Conservation (phyloP, 371 early-diverging fungal genomes). For the Zychaea mexicana region DNA sequence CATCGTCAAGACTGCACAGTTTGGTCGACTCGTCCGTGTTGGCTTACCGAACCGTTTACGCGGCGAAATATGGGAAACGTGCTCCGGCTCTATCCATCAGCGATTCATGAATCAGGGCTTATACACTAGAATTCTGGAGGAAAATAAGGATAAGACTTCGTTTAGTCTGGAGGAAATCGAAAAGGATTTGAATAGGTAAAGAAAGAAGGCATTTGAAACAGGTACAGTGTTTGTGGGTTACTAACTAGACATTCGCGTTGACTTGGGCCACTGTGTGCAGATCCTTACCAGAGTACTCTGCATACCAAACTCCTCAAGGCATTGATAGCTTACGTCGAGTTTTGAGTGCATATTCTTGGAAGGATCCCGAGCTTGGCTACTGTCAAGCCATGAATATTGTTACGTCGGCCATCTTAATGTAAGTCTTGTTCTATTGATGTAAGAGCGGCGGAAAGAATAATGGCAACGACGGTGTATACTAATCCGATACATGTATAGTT, state of each 20-base stretch:
- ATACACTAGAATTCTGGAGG: slow-evolving; percentile 78
- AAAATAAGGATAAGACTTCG: slow-evolving; percentile 68
- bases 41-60: slow-evolving; percentile 91
- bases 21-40: slow-evolving; percentile 87
- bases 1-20: slow-evolving; percentile 77
- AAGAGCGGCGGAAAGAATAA: too few relatives aligned
- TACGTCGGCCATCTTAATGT: slow-evolving; percentile 89
- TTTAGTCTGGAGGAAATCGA: slow-evolving; percentile 94
- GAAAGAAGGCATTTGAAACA: too few relatives aligned
- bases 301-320: slow-evolving; percentile 91
- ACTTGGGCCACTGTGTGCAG: too few relatives aligned
- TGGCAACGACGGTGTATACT: too few relatives aligned
- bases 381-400: slow-evolving; percentile 99
- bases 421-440: too few relatives aligned
- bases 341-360: slow-evolving; percentile 84
- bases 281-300: slow-evolving; percentile 92
- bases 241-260: too few relatives aligned
- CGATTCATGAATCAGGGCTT: slow-evolving; percentile 85
- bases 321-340: slow-evolving; percentile 90
- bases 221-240: too few relatives aligned
- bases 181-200: slow-evolving; percentile 91
- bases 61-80: slow-evolving; percentile 96
- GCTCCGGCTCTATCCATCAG: slow-evolving; percentile 88
- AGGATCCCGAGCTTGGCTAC: slow-evolving; percentile 92
- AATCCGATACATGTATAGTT: slow-evolving; percentile 37